Percentiles rank a stretch among this genome's conserved stretches.
Conservation (phyloP, 805 yeast genomes). For the Candida boleticola region DNA sequence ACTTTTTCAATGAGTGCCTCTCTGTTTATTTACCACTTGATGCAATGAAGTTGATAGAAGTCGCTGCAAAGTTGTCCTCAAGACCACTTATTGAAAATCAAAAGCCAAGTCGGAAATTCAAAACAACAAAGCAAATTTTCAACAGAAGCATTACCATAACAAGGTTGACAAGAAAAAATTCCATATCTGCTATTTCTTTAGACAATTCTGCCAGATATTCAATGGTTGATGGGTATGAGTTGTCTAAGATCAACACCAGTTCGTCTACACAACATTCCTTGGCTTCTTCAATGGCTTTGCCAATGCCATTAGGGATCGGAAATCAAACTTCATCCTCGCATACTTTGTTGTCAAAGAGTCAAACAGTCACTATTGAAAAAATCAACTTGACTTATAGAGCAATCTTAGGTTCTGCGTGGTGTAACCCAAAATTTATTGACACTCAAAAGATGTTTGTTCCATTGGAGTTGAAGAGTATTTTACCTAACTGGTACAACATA, state of each 20-base stretch:
- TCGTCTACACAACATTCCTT: slow-evolving; percentile 40
- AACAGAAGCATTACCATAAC: slow-evolving; percentile 47
- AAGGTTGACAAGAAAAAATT: slow-evolving; percentile 34
- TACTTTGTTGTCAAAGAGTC: slow-evolving; percentile 37
- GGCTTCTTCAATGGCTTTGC: slow-evolving; percentile 38
- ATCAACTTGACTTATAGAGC: slow-evolving; percentile 53
- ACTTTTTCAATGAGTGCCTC: slow-evolving; percentile 78
- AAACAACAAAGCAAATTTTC: slow-evolving; percentile 46
- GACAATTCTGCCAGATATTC: slow-evolving; percentile 35
- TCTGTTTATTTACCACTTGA: slow-evolving; percentile 62
- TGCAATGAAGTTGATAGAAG: slow-evolving; percentile 56
- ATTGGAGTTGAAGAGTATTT: slow-evolving; percentile 31
- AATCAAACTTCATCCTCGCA: slow-evolving; percentile 40
- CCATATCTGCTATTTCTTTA: slow-evolving; percentile 17
- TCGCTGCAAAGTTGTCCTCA: slow-evolving; percentile 59
- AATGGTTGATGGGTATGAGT: slow-evolving; percentile 57
- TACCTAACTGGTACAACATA: slow-evolving; percentile 48
- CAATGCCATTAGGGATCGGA: slow-evolving; percentile 43
- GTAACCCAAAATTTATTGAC: slow-evolving; percentile 25
- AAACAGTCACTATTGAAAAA: slow-evolving; percentile 45
- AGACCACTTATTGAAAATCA: slow-evolving; percentile 50
- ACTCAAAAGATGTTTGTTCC: slow-evolving; percentile 27
- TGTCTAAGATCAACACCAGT: slow-evolving; percentile 49
- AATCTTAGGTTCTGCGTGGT: slow-evolving; percentile 51
- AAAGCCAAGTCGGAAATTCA: slow-evolving; percentile 14